phyloP scores from a whole-genome alignment of 345 rosid species.

The Aquilaria yunnanensis region DNA sequence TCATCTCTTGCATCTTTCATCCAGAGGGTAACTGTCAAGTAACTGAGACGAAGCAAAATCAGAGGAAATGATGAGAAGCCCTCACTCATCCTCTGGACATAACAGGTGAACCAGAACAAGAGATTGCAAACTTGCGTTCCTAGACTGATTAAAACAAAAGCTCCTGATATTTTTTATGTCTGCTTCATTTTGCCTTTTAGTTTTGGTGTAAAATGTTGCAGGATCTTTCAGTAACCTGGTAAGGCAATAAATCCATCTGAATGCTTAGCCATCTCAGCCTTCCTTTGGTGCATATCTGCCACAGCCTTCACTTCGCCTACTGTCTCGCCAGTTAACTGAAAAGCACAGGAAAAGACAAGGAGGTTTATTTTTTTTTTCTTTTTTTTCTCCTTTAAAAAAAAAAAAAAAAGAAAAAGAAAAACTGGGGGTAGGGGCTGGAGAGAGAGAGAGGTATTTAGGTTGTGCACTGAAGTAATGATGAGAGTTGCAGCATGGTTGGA shows the following conservation, averaged over 20 bases:
- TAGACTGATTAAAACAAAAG: conserved; percentile 13
- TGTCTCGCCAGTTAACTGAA: conserved; percentile 98
- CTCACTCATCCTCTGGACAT: not conserved
- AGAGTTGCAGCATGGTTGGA: conserved; percentile 27
- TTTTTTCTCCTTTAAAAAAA: not conserved
- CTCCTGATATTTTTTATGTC: conserved; percentile 17
- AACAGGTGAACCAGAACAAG: conserved; percentile 11
- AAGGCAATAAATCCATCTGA: conserved; percentile 99
- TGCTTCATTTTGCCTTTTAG: conserved; percentile 13
- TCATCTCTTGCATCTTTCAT: too few relatives aligned
- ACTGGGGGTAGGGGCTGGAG: not conserved
- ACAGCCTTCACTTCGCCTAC: conserved; percentile 99
- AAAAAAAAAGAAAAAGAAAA: conserved; percentile 10
- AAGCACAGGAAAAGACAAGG: conserved; percentile 20
- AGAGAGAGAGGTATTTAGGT: conserved; percentile 19
- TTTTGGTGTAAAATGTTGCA: conserved; percentile 14
- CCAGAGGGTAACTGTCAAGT: too few relatives aligned
- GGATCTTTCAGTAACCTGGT: conserved; percentile 64
- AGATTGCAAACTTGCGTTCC: conserved; percentile 10
- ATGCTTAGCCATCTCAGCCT: conserved; percentile 99
- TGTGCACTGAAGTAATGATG: conserved; percentile 55
- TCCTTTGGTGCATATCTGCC: conserved; percentile 99
- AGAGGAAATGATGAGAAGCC: not conserved
- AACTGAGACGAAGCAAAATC: conserved; percentile 7
- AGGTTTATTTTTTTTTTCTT: not conserved